Base-by-base conservation (phyloP, 805 yeast genomes). In the Wickerhamiella vanderwaltii region DNA sequence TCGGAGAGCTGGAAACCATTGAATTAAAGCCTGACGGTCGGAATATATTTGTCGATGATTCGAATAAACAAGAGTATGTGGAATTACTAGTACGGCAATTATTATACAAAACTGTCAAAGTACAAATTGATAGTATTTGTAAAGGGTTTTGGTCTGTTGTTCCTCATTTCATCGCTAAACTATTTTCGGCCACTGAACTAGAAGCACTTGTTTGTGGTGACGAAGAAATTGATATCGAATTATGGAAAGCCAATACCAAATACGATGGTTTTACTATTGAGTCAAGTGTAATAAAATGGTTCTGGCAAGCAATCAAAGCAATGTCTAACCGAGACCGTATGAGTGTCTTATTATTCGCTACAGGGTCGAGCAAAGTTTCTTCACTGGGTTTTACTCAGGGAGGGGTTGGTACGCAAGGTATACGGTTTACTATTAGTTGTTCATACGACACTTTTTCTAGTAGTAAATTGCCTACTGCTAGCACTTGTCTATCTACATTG, bases 261-360 rank as follows among this genome's bases (percentile, higher is more conserved):
- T 91, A 91, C 65, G 77, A 97, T 66, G 97, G 97, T 5, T 91
- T 87, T 64, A 88, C 86, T 60, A 96, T 87, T 64, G 76, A 76
- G 48, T 97, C 91, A 63, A 94, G 85, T 64, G 95, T 85, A 37
- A 77, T 91, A 51, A 93, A 88, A 66, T 88, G 98, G 97, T 91
- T 91, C 74, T 91, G 98, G 98, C 77, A 76, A 62, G 81, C 93
- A 64, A 77, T 91, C 52, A 69, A 78, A 39, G 83, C 79, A 58
- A 87, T 96, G 96, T 96, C 91, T 59, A 74, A 85, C 43, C 97
- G 91, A 61, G 95, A 88, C 61, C 81, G 86, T 61, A 95, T 97
- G 2, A 75, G 97, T 63, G 68, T 91, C 59, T 68, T 91, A 52
- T 98, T 91, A 64, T 91, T 91, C 60, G 88, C 97, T 13, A 91